Percentiles rank a stretch among this genome's conserved stretches.
These are phyloP conservation scores for Coniochaeta pulveracea DNA, from an alignment of 2,329 filamentous ascomycete genomes.

Conservation along the genomic window DNA sequence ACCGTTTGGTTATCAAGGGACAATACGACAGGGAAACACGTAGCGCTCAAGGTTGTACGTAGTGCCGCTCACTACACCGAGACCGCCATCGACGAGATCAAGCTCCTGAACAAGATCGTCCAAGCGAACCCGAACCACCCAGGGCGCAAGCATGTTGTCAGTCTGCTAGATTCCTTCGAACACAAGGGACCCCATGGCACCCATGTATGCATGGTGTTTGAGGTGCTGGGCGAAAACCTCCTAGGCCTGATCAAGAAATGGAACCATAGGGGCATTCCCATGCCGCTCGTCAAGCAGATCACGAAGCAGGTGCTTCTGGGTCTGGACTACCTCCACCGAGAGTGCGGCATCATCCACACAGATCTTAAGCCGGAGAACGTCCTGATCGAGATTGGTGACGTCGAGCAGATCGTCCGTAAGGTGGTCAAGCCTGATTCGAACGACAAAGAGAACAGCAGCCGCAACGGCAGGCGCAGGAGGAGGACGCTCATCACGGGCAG, in stretches of 20 bases:
- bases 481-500: slow-evolving; percentile 94
- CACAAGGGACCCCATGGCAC: slow-evolving; percentile 94
- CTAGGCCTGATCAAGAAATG: slow-evolving; percentile 93
- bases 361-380: slow-evolving; percentile 98
- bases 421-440: slow-evolving; percentile 72
- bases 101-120: slow-evolving; percentile 92
- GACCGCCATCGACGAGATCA: slow-evolving; percentile 97
- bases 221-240: slow-evolving; percentile 91
- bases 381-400: slow-evolving; percentile 95
- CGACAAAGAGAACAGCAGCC: slow-evolving; percentile 80
- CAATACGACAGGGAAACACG: slow-evolving; percentile 82
- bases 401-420: slow-evolving; percentile 95
- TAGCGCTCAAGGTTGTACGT: slow-evolving; percentile 94
- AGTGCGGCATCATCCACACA: slow-evolving; percentile 98
- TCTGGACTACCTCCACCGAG: slow-evolving; percentile 89
- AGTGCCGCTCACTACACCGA: slow-evolving; percentile 98
- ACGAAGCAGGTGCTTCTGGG: slow-evolving; percentile 95
- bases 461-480: slow-evolving; percentile 80
- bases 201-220: slow-evolving; percentile 99
- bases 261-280: slow-evolving; percentile 96
- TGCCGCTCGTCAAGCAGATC: slow-evolving; percentile 95
- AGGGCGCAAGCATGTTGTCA: slow-evolving; percentile 90
- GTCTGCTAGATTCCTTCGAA: slow-evolving; percentile 90
- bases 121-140: slow-evolving; percentile 91
- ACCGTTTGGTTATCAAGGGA: slow-evolving; percentile 82